A percentile compares a stretch with the other conserved stretches of the same genome.
phyloP scores from a whole-genome alignment of 352 stramenopile species.

The Plasmopara halstedii region DNA sequence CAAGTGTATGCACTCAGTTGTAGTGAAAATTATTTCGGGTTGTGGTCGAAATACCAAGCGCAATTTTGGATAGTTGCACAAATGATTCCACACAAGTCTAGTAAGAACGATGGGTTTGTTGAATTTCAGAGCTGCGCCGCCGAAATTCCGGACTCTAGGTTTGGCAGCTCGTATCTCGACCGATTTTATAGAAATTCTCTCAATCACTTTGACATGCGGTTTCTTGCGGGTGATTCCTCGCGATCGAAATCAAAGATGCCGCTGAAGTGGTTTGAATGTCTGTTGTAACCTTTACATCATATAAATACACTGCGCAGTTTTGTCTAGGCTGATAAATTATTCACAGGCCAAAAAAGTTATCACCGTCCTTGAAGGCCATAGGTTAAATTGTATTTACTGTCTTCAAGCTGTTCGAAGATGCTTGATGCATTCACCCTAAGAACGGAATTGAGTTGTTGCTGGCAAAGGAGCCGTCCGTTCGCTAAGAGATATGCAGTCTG shows the following conservation, averaged over 20 bases:
- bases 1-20: constrained; percentile 14
- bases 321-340: no score
- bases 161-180: constrained; percentile 20
- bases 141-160: constrained; percentile 15
- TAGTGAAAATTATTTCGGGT: constrained; percentile 15
- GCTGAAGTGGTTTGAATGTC: constrained; percentile 49
- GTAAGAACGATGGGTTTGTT: constrained; percentile 21
- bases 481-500: no score
- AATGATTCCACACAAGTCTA: constrained; percentile 21
- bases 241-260: constrained; percentile 34
- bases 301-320: no score
- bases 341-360: no score
- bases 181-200: constrained; percentile 30
- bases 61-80: constrained; percentile 3
- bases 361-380: no score
- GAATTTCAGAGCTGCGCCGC: constrained; percentile 32
- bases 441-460: no score
- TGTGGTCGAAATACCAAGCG: constrained; percentile 18
- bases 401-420: no score
- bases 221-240: constrained; percentile 34
- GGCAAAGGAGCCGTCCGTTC: no score
- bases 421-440: no score
- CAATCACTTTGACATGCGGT: constrained; percentile 27
- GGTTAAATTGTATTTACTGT: no score
- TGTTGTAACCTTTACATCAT: no score